Conservation (phyloP, 768 basidiomycete genomes). For the Amanita subjunquillea region DNA sequence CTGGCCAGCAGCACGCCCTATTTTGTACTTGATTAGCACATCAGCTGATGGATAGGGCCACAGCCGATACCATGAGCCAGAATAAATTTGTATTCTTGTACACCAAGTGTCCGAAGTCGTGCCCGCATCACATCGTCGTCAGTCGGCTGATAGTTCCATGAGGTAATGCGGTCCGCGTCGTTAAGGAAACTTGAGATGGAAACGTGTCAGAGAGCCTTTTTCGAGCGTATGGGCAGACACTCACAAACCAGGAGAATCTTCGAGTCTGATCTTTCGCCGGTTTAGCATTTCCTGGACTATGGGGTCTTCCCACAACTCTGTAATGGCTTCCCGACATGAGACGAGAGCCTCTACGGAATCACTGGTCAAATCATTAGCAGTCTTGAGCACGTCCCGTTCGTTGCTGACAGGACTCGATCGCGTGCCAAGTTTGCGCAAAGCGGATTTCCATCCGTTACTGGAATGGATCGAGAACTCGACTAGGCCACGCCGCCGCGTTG, state of each 20-base stretch:
- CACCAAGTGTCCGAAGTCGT: conserved; percentile 65
- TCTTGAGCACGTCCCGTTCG: conserved; percentile 11
- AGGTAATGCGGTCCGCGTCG: conserved; percentile 57
- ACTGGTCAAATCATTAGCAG: conserved; percentile 35
- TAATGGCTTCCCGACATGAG: conserved; percentile 56
- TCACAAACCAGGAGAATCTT: conserved; percentile 68
- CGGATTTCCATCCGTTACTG: conserved; percentile 56
- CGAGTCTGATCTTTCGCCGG: conserved; percentile 44
- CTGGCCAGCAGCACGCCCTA: conserved; percentile 48
- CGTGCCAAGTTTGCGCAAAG: conserved; percentile 43
- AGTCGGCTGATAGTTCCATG: conserved; percentile 52
- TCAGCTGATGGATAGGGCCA: background rate
- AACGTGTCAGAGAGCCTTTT: background rate
- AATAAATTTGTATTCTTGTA: conserved; percentile 63
- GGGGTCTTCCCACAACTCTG: conserved; percentile 56
- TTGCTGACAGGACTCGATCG: conserved; percentile 18
- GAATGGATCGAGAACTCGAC: conserved; percentile 54
- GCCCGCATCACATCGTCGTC: conserved; percentile 76
- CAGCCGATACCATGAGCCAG: conserved; percentile 48
- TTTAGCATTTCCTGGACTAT: conserved; percentile 50
- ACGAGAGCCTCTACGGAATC: conserved; percentile 49
- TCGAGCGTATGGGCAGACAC: conserved; percentile 16
- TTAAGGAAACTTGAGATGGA: conserved; percentile 47
- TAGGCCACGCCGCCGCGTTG: conserved; percentile 15
- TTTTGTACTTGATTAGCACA: conserved; percentile 2